Base-by-base conservation (phyloP, 441 rosid genomes). In the Flueggea neowawraea region DNA sequence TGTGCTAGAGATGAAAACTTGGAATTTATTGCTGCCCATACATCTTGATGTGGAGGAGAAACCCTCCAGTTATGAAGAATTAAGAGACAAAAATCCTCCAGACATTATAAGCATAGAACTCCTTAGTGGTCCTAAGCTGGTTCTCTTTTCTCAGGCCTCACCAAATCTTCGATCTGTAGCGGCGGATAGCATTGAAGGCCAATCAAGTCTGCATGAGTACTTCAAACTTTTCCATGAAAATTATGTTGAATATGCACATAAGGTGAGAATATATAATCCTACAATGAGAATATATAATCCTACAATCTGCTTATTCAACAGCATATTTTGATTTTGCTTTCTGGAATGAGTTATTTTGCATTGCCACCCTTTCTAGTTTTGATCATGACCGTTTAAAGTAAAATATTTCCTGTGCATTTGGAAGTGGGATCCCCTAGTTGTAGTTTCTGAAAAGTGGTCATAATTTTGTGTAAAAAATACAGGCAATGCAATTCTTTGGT, bases 171-270 rank as follows among this genome's bases (percentile, higher is more conserved):
- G 86, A 48, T 86, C 97, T 52, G 65, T 89, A 71, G 67, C 96
- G 75, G 93, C 91, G 57, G 91, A 90, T 78, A 88, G 95, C 53
- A 88, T 91, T 47, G 98, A 91, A 79, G 99, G 98, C n/a, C 80
- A 93, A 55, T 84, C 96, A 65, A 69, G 78, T 53, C 87, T 89
- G 72, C 97, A 90, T 81, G 89, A 90, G 65, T 91, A 88, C 80
- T 81, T 86, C 78, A 91, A 88, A 72, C 90, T 88, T 69, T 95
- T 95, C 82, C 97, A 86, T 74, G 96, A 91, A 81, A 90, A 85
- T 80, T 90, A 95, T 39, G 91, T 89, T 45, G 96, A 88, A 62
- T 95, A 95, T 80, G 98, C 98, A 5, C 98, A 92, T 74, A 95
- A 92, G 96, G 99, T 92, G 75, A 76, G 79, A 60, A 73, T 53